These are phyloP conservation scores for Coemansia sp. DNA, from an alignment of 192 early-diverging fungal species.

Conservation along the genomic window DNA sequence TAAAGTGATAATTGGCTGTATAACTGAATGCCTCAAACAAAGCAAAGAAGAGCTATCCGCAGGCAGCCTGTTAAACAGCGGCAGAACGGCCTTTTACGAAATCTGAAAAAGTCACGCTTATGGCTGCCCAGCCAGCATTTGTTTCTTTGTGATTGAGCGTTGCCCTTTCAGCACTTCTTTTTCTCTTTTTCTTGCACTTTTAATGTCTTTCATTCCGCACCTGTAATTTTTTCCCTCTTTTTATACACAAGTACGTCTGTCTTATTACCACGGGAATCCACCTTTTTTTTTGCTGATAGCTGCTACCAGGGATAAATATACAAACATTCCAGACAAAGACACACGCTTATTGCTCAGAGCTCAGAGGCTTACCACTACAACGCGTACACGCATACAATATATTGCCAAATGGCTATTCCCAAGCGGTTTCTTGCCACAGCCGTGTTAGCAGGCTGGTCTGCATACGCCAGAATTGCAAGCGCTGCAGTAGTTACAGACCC, in stretches of 20 bases:
- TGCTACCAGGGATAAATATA: too few species aligned
- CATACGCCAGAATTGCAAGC: neutral
- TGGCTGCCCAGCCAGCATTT: neutral
- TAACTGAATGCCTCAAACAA: too few species aligned
- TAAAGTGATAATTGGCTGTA: too few species aligned
- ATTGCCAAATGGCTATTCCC: neutral
- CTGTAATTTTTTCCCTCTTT: constrained; percentile 2
- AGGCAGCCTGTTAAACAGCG: neutral
- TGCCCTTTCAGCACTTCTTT: neutral
- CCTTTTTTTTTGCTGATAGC: neutral
- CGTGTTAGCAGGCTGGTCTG: constrained; percentile 1
- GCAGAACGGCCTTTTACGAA: neutral
- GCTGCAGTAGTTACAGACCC: neutral
- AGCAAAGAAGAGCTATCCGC: neutral
- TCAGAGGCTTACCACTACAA: neutral
- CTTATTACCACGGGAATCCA: too few species aligned
- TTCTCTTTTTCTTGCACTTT: neutral
- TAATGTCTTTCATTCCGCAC: neutral
- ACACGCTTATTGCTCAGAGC: too few species aligned
- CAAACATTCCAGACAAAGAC: too few species aligned
- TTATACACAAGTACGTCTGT: neutral
- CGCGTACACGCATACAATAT: neutral
- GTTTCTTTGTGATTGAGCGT: neutral
- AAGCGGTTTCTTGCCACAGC: neutral
- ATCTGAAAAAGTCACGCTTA: constrained; percentile 6